phyloP scores from a whole-genome alignment of 176 grass and related monocot species.

The Aegilops speltoides region DNA sequence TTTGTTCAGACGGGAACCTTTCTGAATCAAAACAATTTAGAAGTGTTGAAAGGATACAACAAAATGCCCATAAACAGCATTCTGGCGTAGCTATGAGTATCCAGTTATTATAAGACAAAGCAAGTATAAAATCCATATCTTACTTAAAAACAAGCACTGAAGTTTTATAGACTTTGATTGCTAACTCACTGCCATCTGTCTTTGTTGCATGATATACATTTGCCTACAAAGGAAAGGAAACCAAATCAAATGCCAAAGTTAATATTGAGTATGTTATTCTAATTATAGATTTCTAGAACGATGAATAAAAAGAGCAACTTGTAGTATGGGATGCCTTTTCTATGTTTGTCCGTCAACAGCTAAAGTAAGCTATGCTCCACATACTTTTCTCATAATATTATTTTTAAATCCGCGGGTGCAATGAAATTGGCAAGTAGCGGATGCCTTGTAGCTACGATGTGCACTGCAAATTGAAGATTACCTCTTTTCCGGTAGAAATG shows the following conservation, averaged over 20 bases:
- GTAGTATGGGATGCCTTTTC: not conserved
- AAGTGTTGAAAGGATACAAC: not conserved
- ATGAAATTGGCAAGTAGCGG: not conserved
- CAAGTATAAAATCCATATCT: conserved; percentile 22
- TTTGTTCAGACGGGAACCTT: conserved; percentile 14
- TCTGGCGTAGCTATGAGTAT: conserved; percentile 10
- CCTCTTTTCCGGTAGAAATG: conserved; percentile 99
- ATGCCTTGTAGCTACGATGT: not conserved
- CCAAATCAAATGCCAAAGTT: not conserved
- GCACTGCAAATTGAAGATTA: conserved; percentile 14
- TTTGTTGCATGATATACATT: conserved; percentile 99
- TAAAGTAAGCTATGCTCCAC: not conserved
- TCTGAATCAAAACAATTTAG: not conserved
- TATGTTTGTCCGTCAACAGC: not conserved
- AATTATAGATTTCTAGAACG: not conserved
- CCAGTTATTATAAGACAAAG: not conserved
- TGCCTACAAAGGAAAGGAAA: conserved; percentile 47
- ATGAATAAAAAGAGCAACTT: not conserved
- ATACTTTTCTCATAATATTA: not conserved
- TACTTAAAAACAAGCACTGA: conserved; percentile 99
- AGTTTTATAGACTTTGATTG: conserved; percentile 98
- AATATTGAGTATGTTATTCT: not conserved
- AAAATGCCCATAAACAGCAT: conserved; percentile 17
- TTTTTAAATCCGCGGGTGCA: not conserved
- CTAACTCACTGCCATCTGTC: conserved; percentile 75